Evolutionary conservation across 805 yeast species (phyloP).

Genomic region (Teunomyces tritomae): DNA sequence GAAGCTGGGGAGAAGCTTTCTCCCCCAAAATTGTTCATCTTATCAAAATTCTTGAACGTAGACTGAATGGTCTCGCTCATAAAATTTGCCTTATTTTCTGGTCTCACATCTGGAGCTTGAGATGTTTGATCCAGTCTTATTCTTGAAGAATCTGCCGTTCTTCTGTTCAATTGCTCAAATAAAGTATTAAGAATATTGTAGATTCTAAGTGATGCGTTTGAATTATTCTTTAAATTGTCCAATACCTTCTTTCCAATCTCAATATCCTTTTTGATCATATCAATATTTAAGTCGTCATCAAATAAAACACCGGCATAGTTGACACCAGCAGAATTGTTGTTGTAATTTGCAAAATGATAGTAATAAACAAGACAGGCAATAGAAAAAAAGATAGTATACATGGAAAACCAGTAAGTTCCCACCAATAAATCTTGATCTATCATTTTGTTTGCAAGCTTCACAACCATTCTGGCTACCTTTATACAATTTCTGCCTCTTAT

Average conservation of each 20-base stretch:
- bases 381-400: constrained; percentile 84
- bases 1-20: background rate
- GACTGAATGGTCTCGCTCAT: constrained; percentile 17
- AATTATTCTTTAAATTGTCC: constrained; percentile 65
- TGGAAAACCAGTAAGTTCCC: constrained; percentile 90
- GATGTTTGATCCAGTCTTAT: background rate
- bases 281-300: constrained; percentile 45
- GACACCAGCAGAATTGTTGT: constrained; percentile 26
- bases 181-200: constrained; percentile 76
- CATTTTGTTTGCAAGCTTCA: constrained; percentile 78
- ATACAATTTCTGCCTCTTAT: constrained; percentile 81
- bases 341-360: constrained; percentile 52
- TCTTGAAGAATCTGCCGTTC: constrained; percentile 52
- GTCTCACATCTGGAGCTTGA: background rate
- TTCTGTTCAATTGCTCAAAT: constrained; percentile 73
- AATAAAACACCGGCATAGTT: constrained; percentile 45
- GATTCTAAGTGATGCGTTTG: constrained; percentile 77
- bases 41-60: constrained; percentile 28
- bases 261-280: constrained; percentile 68
- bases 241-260: constrained; percentile 77
- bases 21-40: constrained; percentile 17
- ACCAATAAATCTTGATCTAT: constrained; percentile 64
- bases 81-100: constrained; percentile 7
- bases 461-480: constrained; percentile 78
- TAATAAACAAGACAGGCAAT: constrained; percentile 84